Evolutionary conservation across 2,329 filamentous ascomycete species (phyloP).

Genomic region (Aspergillus sp.): DNA sequence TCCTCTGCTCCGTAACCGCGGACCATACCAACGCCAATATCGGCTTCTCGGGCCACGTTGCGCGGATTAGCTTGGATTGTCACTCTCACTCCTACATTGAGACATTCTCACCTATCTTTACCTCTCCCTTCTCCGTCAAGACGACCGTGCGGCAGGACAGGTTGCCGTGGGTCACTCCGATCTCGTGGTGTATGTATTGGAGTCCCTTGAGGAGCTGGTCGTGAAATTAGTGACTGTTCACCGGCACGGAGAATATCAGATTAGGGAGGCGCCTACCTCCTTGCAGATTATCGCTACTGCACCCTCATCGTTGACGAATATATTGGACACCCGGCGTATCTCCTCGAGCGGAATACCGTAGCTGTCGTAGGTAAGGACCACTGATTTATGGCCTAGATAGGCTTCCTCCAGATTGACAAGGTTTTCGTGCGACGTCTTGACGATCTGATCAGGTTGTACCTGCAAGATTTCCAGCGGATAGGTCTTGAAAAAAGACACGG

Average conservation of each 20-base stretch:
- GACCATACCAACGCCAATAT: constrained; percentile 1
- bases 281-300: not conserved
- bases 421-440: constrained; percentile 1
- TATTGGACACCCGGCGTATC: not conserved
- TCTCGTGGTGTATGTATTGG: constrained; percentile 1
- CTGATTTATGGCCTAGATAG: not conserved
- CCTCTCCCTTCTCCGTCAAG: not conserved
- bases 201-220: not conserved
- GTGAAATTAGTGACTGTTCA: not conserved
- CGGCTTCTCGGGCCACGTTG: not conserved
- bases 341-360: not conserved
- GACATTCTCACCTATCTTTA: not conserved
- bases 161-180: not conserved
- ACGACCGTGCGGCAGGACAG: not conserved
- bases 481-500: not conserved
- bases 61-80: not conserved
- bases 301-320: not conserved
- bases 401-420: not conserved
- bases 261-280: not conserved
- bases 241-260: not conserved
- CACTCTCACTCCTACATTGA: not conserved
- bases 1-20: not conserved
- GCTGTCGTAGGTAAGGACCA: not conserved
- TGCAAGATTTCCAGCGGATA: not conserved
- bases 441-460: not conserved